phyloP scores from a whole-genome alignment of 1,139 yeast species.

The Blastobotrys raffinosifermentans region DNA sequence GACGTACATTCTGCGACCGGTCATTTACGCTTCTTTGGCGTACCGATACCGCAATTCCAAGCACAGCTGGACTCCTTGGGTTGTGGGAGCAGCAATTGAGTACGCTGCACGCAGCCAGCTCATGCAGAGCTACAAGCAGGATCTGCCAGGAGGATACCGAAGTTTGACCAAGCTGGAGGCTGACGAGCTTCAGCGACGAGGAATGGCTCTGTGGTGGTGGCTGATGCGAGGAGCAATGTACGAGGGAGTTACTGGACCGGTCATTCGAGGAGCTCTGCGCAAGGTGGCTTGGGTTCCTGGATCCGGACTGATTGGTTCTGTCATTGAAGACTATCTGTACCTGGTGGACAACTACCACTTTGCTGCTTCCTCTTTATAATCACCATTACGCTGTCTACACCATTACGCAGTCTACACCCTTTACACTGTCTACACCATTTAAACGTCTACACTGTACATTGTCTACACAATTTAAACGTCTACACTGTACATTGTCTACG shows the following conservation, averaged over 20 bases:
- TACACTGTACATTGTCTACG: too few relatives aligned
- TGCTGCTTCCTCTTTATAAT: conserved; percentile 28
- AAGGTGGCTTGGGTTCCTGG: conserved; percentile 30
- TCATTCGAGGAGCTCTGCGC: conserved; percentile 23
- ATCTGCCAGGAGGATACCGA: conserved; percentile 27
- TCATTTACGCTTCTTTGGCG: conserved; percentile 33
- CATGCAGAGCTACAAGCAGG: conserved; percentile 18
- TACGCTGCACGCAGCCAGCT: conserved; percentile 28
- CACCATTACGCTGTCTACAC: background rate
- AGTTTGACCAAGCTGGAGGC: conserved; percentile 32
- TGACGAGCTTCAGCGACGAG: conserved; percentile 31
- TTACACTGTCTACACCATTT: too few relatives aligned
- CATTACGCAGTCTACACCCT: too few relatives aligned
- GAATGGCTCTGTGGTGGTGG: conserved; percentile 37
- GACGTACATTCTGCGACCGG: conserved; percentile 35
- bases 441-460: too few relatives aligned
- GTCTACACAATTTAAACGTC: too few relatives aligned
- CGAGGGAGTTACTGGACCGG: conserved; percentile 31
- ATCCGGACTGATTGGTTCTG: conserved; percentile 28
- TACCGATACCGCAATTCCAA: conserved; percentile 22
- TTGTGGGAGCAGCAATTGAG: conserved; percentile 35
- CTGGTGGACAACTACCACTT: conserved; percentile 37
- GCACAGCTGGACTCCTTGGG: conserved; percentile 39
- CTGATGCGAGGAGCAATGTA: conserved; percentile 37
- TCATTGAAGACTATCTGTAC: conserved; percentile 36